phyloP scores from a whole-genome alignment of 768 basidiomycete genomes.

The Hypsizygus marmoreus region DNA sequence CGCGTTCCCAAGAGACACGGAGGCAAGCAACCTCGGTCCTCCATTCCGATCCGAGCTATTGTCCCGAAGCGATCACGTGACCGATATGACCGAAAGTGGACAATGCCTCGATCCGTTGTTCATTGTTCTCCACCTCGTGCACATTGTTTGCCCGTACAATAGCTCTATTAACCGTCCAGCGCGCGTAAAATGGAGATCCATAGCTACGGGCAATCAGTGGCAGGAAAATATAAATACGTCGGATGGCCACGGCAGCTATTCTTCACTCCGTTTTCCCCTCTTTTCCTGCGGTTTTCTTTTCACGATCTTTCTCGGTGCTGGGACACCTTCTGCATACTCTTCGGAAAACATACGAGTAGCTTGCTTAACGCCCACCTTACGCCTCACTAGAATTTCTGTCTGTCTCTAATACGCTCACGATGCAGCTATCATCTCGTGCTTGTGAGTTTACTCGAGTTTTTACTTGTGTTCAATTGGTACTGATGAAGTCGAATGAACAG shows the following conservation, averaged over 20 bases:
- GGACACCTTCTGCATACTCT: conserved; percentile 27
- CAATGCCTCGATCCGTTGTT: neutral
- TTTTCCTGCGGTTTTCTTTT: conserved; percentile 19
- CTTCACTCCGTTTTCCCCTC: conserved; percentile 13
- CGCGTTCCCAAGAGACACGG: too few relatives aligned
- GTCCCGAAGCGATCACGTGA: conserved; percentile 15
- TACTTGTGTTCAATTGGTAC: neutral
- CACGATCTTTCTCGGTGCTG: conserved; percentile 32
- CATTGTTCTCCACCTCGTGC: conserved; percentile 17
- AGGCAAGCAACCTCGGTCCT: too few relatives aligned
- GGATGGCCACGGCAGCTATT: conserved; percentile 3
- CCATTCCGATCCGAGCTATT: conserved; percentile 15
- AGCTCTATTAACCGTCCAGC: conserved; percentile 1
- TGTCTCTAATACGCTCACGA: conserved; percentile 13
- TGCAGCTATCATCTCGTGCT: conserved; percentile 36
- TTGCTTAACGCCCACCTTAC: conserved; percentile 14
- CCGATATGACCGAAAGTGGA: conserved; percentile 3
- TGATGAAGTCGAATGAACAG: conserved; percentile 20
- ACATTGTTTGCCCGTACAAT: conserved; percentile 19
- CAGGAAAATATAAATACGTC: conserved; percentile 13
- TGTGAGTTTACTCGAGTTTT: conserved; percentile 21
- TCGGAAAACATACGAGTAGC: conserved; percentile 3
- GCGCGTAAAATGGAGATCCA: conserved; percentile 6
- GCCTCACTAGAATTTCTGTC: conserved; percentile 3
- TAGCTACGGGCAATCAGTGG: conserved; percentile 7